Base-by-base conservation (phyloP, 768 basidiomycete genomes). In the Fomitopsis serialis region DNA sequence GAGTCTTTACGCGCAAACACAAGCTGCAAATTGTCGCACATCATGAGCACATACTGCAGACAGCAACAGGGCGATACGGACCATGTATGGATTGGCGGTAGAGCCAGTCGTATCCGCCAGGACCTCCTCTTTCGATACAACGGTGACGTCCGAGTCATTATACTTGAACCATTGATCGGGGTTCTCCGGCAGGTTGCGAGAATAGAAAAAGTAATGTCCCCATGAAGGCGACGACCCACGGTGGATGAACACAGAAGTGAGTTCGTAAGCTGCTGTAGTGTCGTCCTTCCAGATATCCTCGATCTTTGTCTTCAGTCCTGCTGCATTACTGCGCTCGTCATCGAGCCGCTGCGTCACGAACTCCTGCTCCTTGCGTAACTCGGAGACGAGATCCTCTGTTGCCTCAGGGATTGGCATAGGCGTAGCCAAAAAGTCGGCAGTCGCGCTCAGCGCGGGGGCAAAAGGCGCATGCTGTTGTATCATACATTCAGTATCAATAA, bases 151-250 rank as follows among this genome's bases (percentile, higher is more conserved):
- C 35, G 91, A 91, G 66, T 98, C 95, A 66, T 98, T 98, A 72
- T 96, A 93, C 71, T 96, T 96, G 79, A 94, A 92, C 92, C 94
- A 98, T 42, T 79, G 77, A 53, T 97, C 87, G 11, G 85, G 85
- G 22, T 82, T 70, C 45, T 82, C 80, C 1, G 93, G 95, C 13
- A 97, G 74, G 66, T 92, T 79, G 37, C 93, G 80, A 51, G 94
- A 91, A 68, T 96, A 97, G 70, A 98, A 92, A 76, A 93, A 98
- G 69, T 97, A 97, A 66, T 97, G 95, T 2, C 93, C 93, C 72
- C 84, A 93, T 7, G 87, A 88, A 1, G 91, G 85, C 17, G 85
- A 88, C 50, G 85, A 79, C 45, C 94, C 95, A 25, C 95, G 86
- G 68, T 98, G 95, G 55, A 98, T 88, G 74, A 92, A 98, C 19